Conservation (phyloP, 495 filamentous ascomycete genomes). For the Xylaria nigripes region DNA sequence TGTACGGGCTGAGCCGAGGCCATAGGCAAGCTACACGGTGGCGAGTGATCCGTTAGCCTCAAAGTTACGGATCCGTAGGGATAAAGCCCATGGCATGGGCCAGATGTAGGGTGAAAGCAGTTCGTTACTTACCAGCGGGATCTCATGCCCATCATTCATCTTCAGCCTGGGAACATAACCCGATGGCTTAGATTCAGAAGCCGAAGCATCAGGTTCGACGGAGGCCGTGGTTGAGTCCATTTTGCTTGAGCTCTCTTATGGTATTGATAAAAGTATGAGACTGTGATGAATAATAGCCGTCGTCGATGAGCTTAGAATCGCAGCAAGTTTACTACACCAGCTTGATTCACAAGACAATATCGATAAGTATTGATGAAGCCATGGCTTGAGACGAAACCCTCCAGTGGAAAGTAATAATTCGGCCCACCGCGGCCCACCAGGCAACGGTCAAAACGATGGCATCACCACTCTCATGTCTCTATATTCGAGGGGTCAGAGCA, state of each 20-base stretch:
- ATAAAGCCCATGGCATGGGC: neutral
- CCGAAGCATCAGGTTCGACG: slow-evolving; percentile 22
- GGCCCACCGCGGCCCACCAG: no score
- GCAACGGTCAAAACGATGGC: neutral
- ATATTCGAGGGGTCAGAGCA: no score
- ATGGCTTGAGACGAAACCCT: no score
- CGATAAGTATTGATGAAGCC: no score
- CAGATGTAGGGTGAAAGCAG: neutral
- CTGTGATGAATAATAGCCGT: no score
- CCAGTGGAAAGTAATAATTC: neutral
- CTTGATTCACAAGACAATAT: no score
- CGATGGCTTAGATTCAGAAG: slow-evolving; percentile 28
- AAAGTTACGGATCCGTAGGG: neutral
- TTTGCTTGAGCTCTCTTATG: slow-evolving; percentile 2
- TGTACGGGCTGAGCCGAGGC: slow-evolving; percentile 45
- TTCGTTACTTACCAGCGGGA: slow-evolving; percentile 56
- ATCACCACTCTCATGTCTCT: neutral
- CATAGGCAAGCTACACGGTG: slow-evolving; percentile 57
- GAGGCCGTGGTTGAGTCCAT: slow-evolving; percentile 31
- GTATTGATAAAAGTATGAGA: neutral
- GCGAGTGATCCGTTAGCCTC: neutral
- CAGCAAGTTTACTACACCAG: no score
- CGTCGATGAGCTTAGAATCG: no score
- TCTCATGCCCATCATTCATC: slow-evolving; percentile 63
- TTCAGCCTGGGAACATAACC: slow-evolving; percentile 40